Base-by-base conservation (phyloP, 208 protist genomes). In the Leishmania aethiopica region DNA sequence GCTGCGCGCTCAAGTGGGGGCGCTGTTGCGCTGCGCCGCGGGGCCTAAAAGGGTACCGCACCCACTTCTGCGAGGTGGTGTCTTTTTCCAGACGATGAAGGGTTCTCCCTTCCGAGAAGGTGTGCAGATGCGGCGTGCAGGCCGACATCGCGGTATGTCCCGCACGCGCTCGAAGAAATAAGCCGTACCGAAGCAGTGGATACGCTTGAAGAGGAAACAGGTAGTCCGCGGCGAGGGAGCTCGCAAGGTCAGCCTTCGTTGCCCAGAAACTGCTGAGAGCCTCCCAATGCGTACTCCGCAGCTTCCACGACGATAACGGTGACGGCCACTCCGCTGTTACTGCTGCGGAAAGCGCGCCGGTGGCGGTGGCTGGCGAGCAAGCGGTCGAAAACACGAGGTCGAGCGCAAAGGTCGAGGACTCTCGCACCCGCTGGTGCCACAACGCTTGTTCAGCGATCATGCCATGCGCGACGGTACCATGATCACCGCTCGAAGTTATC, bases 141-240 rank as follows among this genome's bases (percentile, higher is more conserved):
- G 64, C 22, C 32, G 15, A 15, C 10, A 22, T 32, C 32, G 45
- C n/a, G 47, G 72, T 19, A 42, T 22, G 5, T 37, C 72, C n/a
- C n/a, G 25, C 25, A 7, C 49, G 51, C 51, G 5, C 49, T 76
- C 22, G 42, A 53, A 37, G 25, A 53, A 55, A 19, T 28, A 57
- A 28, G 37, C 17, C 17, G 28, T 60, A 57, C 32, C 28, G 72
- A 25, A 81, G 74, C 64, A 60, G n/a, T 17, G 77, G 51, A 59
- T 78, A 76, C 8, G 62, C 73, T 25, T 78, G 28, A 32, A 77
- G 45, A 11, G 87, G 84, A 40, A 88, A 90, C 45, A 75, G 75
- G 79, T 82, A 83, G 17, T 80, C 28, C n/a, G 10, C 37, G 0
- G 76, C 74, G 19, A 90, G 82, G 73, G 77, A 49, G 40, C 74